Evolutionary conservation across 208 protist species (phyloP), one percentile per base, ranked within the genome.

Genomic region (Strigomonas culicis): DNA sequence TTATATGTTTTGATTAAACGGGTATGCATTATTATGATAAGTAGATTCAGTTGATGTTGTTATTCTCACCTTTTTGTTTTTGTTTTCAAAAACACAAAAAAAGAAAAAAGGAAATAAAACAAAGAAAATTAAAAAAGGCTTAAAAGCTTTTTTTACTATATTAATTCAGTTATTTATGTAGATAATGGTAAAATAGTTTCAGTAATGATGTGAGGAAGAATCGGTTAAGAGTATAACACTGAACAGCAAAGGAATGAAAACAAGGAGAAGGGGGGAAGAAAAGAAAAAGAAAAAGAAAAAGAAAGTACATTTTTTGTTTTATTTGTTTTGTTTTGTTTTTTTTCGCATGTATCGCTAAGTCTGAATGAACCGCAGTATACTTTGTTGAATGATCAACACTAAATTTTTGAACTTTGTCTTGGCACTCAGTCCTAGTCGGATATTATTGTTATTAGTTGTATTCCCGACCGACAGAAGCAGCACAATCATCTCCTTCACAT

Each of bases 221-320:
- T 56, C 63, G 24, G 21, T 43, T 0, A 21, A 43, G 44, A 56
- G 0, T 49, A n/a, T 19, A 53, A 27, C 34, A 46, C n/a, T 57
- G 39, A 19, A 66, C 59, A 66, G 25, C 32, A 66, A 65, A 66
- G 56, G 56, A 41, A 58, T 6, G 6, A 41, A 41, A 4, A 58
- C 6, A 58, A 31, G 15, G 7, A n/a, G 6, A 10, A 25, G 32
- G 52, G 32, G n/a, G 52, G 32, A 27, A 58, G 31, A 41, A 63
- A 63, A 4, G 19, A 50, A 50, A 63, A 25, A 50, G 41, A 50
- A 30, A 63, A 49, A 63, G 6, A 63, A 50, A 15, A 50, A 8
- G 28, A 10, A 63, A 62, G 47, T 51, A 67, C 56, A 59, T 28
- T n/a, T 39, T 39, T 39, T 39, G 6, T 39, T 39, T 13, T 39